phyloP scores from a whole-genome alignment of 176 grass and related monocot genomes.

The Ensete ventricosum region DNA sequence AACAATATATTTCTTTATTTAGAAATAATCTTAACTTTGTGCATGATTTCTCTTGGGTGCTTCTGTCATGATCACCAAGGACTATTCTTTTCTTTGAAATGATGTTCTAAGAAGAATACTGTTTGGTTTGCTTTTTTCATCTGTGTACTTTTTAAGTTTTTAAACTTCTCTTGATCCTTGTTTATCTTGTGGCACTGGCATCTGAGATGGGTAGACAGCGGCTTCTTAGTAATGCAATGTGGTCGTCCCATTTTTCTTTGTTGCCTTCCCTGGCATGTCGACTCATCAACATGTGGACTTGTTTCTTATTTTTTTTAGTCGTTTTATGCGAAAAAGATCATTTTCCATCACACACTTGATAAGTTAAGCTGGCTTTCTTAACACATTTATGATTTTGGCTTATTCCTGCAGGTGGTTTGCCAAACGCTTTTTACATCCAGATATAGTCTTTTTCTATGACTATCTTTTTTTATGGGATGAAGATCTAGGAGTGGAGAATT shows the following conservation, averaged over 20 bases:
- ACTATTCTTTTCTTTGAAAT: not conserved
- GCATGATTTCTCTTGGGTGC: not conserved
- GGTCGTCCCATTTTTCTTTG: no score
- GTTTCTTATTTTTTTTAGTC: not conserved
- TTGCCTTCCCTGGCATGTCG: not conserved
- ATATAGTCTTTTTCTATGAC: conserved; percentile 65
- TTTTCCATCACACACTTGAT: not conserved
- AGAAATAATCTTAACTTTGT: not conserved
- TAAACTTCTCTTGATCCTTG: not conserved
- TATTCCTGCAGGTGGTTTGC: conserved; percentile 81
- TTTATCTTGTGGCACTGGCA: no score
- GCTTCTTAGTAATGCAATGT: no score
- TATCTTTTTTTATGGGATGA: conserved; percentile 98
- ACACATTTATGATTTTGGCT: conserved; percentile 1
- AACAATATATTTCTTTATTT: not conserved
- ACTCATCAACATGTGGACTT: not conserved
- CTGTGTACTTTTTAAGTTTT: not conserved
- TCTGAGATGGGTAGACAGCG: no score
- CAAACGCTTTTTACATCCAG: conserved; percentile 87
- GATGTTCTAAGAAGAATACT: not conserved
- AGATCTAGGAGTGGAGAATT: conserved; percentile 90
- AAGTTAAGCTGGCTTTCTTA: not conserved
- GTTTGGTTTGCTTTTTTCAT: not conserved
- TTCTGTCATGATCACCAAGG: not conserved
- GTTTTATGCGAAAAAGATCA: not conserved